Evolutionary conservation across 1,139 yeast species (phyloP).

Genomic region (Debaryomyces psychrophilus): DNA sequence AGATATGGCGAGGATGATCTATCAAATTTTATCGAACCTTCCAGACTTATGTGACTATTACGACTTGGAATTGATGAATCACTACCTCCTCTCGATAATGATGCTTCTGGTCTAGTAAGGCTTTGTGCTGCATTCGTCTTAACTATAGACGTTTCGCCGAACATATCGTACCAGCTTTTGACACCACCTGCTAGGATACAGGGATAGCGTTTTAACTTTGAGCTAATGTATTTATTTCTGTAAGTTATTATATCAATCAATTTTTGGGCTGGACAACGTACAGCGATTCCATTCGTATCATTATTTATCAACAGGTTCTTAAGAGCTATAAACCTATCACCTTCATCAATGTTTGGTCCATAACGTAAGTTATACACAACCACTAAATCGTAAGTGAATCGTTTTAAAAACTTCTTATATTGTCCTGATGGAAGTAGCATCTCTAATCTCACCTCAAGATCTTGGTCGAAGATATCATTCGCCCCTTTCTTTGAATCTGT

Average conservation of each 20-base stretch:
- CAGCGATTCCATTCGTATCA: slow-evolving; percentile 30
- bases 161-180: slow-evolving; percentile 36
- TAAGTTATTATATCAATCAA: slow-evolving; percentile 56
- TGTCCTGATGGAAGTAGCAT: slow-evolving; percentile 58
- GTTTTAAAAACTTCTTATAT: slow-evolving; percentile 48
- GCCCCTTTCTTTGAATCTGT: slow-evolving; percentile 28
- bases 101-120: slow-evolving; percentile 28
- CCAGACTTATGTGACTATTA: slow-evolving; percentile 14
- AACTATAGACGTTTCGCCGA: slow-evolving; percentile 35
- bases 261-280: slow-evolving; percentile 48
- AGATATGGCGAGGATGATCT: slow-evolving; percentile 31
- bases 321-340: slow-evolving; percentile 33
- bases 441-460: slow-evolving; percentile 60
- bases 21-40: slow-evolving; percentile 9
- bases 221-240: slow-evolving; percentile 40
- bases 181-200: slow-evolving; percentile 48
- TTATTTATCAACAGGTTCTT: slow-evolving; percentile 23
- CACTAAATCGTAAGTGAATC: slow-evolving; percentile 61
- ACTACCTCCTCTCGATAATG: slow-evolving; percentile 23
- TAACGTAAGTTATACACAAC: slow-evolving; percentile 59
- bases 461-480: slow-evolving; percentile 52
- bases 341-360: slow-evolving; percentile 27
- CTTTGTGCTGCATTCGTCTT: slow-evolving; percentile 20
- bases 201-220: slow-evolving; percentile 38
- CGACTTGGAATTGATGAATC: slow-evolving; percentile 17